Percentiles rank a stretch among this genome's conserved stretches.
Conservation (phyloP, 2,329 filamentous ascomycete species). For the Plectosphaerella sp. region DNA sequence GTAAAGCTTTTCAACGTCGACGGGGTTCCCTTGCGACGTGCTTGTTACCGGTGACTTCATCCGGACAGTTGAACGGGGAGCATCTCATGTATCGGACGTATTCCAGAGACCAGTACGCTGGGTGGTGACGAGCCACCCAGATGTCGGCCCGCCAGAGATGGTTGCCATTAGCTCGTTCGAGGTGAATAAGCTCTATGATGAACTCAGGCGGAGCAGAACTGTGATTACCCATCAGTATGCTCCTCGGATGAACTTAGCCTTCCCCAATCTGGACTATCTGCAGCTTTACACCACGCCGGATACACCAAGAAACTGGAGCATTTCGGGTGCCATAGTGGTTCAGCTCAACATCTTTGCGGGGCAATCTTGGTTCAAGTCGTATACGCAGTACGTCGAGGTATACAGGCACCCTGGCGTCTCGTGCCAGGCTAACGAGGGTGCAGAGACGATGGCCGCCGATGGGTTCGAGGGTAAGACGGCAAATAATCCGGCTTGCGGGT, state of each 20-base stretch:
- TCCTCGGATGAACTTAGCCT: conserved; percentile 33
- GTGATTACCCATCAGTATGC: conserved; percentile 48
- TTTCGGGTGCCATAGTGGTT: conserved; percentile 11
- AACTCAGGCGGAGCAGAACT: conserved; percentile 25
- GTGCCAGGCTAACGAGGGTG: conserved; percentile 13
- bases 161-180: conserved; percentile 59
- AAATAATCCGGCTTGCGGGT: not conserved
- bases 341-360: conserved; percentile 63
- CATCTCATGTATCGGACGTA: conserved; percentile 26
- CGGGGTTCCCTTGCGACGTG: conserved; percentile 31
- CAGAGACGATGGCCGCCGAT: conserved; percentile 18
- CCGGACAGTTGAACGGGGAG: conserved; percentile 29
- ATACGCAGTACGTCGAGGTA: conserved; percentile 46
- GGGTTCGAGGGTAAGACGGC: conserved; percentile 21
- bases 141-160: conserved; percentile 18
- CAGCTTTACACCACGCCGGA: conserved; percentile 34
- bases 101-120: conserved; percentile 52
- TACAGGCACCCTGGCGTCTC: conserved; percentile 50
- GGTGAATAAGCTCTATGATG: conserved; percentile 43
- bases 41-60: conserved; percentile 48
- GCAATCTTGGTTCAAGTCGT: conserved; percentile 56
- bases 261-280: conserved; percentile 38
- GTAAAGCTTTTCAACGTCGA: conserved; percentile 22
- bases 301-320: not conserved
- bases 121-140: conserved; percentile 34